Percentiles rank a stretch among this genome's conserved stretches.
These are phyloP conservation scores for Populus alba DNA, from an alignment of 345 rosid genomes.

Conservation along the genomic window DNA sequence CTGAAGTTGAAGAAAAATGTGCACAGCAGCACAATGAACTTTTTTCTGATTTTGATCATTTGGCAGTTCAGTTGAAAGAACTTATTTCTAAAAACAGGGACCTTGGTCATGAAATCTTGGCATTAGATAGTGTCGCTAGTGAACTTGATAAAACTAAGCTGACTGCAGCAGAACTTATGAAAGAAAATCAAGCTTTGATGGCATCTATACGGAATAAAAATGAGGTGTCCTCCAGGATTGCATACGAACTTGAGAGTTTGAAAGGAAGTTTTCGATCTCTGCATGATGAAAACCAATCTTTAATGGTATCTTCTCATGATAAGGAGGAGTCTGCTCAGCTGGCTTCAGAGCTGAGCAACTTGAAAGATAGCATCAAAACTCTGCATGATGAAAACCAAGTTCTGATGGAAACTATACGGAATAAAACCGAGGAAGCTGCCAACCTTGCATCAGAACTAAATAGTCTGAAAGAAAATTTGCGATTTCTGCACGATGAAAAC, in stretches of 20 bases:
- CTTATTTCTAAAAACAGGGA: slow-evolving; percentile 52
- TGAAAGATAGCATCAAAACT: slow-evolving; percentile 15
- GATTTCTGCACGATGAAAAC: slow-evolving; percentile 16
- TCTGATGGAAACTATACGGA: neutral
- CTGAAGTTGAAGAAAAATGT: slow-evolving; percentile 54
- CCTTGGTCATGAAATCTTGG: slow-evolving; percentile 51
- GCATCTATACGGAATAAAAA: slow-evolving; percentile 51
- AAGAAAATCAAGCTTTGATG: slow-evolving; percentile 53
- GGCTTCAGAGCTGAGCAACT: slow-evolving; percentile 16
- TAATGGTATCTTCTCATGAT: slow-evolving; percentile 6
- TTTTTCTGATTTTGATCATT: slow-evolving; percentile 50
- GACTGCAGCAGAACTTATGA: slow-evolving; percentile 49
- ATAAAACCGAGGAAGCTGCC: slow-evolving; percentile 22
- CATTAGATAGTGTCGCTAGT: slow-evolving; percentile 42
- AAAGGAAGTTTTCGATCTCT: slow-evolving; percentile 39
- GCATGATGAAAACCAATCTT: slow-evolving; percentile 21
- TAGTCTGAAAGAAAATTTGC: slow-evolving; percentile 23
- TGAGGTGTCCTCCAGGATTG: slow-evolving; percentile 48
- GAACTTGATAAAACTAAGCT: slow-evolving; percentile 59
- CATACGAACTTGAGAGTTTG: slow-evolving; percentile 40
- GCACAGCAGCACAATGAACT: slow-evolving; percentile 43
- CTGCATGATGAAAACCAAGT: slow-evolving; percentile 23
- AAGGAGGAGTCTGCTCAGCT: slow-evolving; percentile 16
- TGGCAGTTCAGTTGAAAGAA: slow-evolving; percentile 55
- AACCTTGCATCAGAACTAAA: slow-evolving; percentile 18